Evolutionary conservation across 805 yeast genomes (phyloP), one percentile per base, ranked within the genome.

Genomic region (Nakazawaea ishiwadae): DNA sequence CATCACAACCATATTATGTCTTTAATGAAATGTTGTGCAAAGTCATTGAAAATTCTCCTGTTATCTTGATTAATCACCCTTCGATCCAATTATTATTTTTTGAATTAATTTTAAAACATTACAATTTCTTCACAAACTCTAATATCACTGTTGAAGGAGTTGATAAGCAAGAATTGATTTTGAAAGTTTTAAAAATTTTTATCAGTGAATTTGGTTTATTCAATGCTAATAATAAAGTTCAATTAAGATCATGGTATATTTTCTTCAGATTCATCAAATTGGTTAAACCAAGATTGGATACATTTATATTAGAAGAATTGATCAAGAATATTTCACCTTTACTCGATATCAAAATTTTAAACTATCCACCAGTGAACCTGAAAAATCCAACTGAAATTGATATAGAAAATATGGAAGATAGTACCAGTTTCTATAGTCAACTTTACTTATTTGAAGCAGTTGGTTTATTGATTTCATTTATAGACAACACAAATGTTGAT

Each of bases 231-330:
- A 83, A 75, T 44, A 83, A 79, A 47, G 96, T 90, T 4, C 79
- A 89, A 52, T 70, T 78, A 42, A 79, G 97, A 58, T 74, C 95
- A 31, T 93, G 98, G 96, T 91, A 87, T 58, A 67, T 90, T 48
- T 87, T 91, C 52, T 81, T 81, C 54, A 75, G 95, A 58, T 85
- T 90, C 53, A 72, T 89, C 46, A 87, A 84, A 56, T 66, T 83
- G 35, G 81, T 91, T 2, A 83, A 80, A 54, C 88, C 89, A 28
- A 65, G 74, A 37, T 62, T 80, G 31, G 73, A 80, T 23, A 73
- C 68, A 35, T 60, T 50, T 42, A 62, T 68, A 43, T 68, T 76
- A 53, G 81, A 74, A 31, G 77, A 74, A 47, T 69, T 84, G 26
- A 71, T 90, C 23, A 59, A 71, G 37, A 73, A 74, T 47, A 68